phyloP scores from a whole-genome alignment of 2,329 filamentous ascomycete genomes.

The Sporothrix brunneoviolacea region DNA sequence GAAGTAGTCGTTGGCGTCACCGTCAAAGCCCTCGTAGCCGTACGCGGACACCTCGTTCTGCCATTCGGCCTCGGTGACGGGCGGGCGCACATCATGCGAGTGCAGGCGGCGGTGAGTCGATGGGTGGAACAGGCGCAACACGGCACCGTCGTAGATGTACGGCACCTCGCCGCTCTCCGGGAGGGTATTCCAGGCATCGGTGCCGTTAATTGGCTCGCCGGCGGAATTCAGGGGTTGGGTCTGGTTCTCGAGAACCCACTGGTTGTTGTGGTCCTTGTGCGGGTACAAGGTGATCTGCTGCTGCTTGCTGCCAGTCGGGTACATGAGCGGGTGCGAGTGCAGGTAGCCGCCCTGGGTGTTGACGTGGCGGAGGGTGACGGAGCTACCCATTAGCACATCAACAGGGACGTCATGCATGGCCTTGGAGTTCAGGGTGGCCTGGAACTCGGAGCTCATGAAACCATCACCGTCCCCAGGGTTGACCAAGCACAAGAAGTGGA shows the following conservation, averaged over 20 bases:
- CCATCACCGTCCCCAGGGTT: conserved; percentile 97
- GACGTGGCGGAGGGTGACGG: conserved; percentile 80
- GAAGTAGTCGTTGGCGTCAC: conserved; percentile 95
- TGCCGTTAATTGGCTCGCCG: conserved; percentile 72
- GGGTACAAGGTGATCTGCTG: conserved; percentile 98
- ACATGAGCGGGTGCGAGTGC: conserved; percentile 96
- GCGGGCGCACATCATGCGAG: conserved; percentile 87
- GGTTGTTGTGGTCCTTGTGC: conserved; percentile 98
- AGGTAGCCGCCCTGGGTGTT: conserved; percentile 98
- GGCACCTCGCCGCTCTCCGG: conserved; percentile 42
- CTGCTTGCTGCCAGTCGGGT: conserved; percentile 93
- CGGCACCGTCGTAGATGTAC: conserved; percentile 71
- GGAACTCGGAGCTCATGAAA: conserved; percentile 99
- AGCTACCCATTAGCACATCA: conserved; percentile 83
- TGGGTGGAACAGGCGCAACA: conserved; percentile 77
- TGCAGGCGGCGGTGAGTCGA: conserved; percentile 84
- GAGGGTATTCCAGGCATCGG: conserved; percentile 73
- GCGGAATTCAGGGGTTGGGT: conserved; percentile 78
- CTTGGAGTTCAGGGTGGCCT: conserved; percentile 94
- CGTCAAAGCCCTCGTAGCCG: conserved; percentile 92
- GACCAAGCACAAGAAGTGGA: conserved; percentile 87
- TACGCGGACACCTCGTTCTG: conserved; percentile 96
- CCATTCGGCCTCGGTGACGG: conserved; percentile 84
- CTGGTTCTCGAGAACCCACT: conserved; percentile 92
- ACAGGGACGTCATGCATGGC: conserved; percentile 91